Percentiles rank a stretch among this genome's conserved stretches.
phyloP scores from a whole-genome alignment of 345 rosid genomes.

The Barbarea vulgaris region DNA sequence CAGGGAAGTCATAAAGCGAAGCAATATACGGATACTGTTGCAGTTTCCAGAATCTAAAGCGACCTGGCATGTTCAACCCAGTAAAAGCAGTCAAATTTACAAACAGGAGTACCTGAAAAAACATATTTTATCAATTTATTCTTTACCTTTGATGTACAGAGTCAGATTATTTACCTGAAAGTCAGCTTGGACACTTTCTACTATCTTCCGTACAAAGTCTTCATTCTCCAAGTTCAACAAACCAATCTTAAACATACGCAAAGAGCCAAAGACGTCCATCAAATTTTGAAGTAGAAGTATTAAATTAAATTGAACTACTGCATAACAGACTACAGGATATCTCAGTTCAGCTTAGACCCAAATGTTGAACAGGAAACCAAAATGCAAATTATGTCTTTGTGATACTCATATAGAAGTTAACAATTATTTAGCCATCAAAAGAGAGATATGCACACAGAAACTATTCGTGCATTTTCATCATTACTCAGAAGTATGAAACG shows the following conservation, averaged over 20 bases:
- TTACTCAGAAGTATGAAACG: neutral
- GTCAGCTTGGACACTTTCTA: conserved; percentile 57
- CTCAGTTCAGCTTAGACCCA: neutral
- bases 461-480: neutral
- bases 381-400: neutral
- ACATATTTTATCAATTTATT: conserved; percentile 1
- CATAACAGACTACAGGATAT: conserved; percentile 6
- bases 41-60: conserved; percentile 74
- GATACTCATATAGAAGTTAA: neutral
- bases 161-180: conserved; percentile 64
- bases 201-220: conserved; percentile 63
- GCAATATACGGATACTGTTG: conserved; percentile 74
- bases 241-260: conserved; percentile 59
- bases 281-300: neutral
- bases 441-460: neutral
- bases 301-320: conserved; percentile 1
- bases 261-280: conserved; percentile 23
- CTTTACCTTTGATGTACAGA: neutral
- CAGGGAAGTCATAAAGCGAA: conserved; percentile 84
- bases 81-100: conserved; percentile 19
- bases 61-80: conserved; percentile 53
- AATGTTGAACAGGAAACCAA: conserved; percentile 3
- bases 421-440: neutral
- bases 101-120: conserved; percentile 4
- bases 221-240: conserved; percentile 93